These are phyloP conservation scores for Fusarium nanum DNA, from an alignment of 2,329 filamentous ascomycete genomes.

Conservation along the genomic window DNA sequence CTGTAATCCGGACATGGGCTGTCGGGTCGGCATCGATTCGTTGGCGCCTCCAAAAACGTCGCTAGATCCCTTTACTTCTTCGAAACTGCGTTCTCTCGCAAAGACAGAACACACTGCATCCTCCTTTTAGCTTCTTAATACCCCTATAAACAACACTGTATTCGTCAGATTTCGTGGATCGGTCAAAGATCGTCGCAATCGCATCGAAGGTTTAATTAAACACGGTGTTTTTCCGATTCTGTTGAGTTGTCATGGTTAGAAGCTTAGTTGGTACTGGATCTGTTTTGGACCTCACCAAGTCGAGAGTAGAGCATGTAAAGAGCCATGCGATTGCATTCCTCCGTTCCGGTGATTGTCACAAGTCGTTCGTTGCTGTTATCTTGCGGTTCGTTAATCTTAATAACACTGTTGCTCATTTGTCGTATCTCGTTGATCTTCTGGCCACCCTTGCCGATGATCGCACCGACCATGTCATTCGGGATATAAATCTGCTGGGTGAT, in stretches of 20 bases:
- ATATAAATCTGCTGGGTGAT: conserved; percentile 99
- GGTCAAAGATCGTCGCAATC: conserved; percentile 29
- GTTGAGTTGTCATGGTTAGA: conserved; percentile 46
- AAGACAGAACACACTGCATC: conserved; percentile 30
- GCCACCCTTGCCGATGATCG: conserved; percentile 98
- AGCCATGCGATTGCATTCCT: conserved; percentile 99
- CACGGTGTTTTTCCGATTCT: conserved; percentile 61
- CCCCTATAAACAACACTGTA: conserved; percentile 16
- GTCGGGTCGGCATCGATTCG: conserved; percentile 1
- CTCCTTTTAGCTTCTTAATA: conserved; percentile 38
- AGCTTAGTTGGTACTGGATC: conserved; percentile 36
- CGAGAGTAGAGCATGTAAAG: conserved; percentile 98
- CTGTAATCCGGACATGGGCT: not conserved
- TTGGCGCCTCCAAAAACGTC: conserved; percentile 8
- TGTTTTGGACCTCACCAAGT: conserved; percentile 75
- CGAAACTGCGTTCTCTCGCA: conserved; percentile 5
- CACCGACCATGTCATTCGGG: conserved; percentile 99
- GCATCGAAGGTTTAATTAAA: conserved; percentile 45
- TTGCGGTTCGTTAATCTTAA: conserved; percentile 99
- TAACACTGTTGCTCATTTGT: conserved; percentile 95
- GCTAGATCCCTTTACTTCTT: conserved; percentile 1
- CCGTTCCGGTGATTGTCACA: conserved; percentile 96
- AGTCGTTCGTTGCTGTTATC: conserved; percentile 98
- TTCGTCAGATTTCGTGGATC: conserved; percentile 17
- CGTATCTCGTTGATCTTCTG: conserved; percentile 99